Evolutionary conservation across 2,329 filamentous ascomycete species (phyloP).

Genomic region (Colletotrichum chlorophyti): DNA sequence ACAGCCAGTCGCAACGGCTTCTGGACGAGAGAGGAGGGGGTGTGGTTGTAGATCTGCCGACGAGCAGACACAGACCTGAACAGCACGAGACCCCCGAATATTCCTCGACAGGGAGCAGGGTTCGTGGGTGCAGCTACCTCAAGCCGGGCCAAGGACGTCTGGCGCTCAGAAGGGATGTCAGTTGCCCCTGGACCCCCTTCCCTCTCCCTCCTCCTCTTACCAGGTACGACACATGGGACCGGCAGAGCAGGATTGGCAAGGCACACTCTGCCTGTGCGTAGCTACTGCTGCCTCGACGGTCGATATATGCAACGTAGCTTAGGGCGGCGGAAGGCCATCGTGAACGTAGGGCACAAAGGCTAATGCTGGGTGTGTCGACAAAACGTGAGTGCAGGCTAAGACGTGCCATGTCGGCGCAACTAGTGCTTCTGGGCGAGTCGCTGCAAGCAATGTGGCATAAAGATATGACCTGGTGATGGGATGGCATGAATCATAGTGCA

Average conservation of each 20-base stretch:
- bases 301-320: slow-evolving; percentile 6
- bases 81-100: slow-evolving; percentile 4
- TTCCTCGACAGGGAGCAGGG: slow-evolving; percentile 22
- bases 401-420: slow-evolving; percentile 4
- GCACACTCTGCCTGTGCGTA: neutral
- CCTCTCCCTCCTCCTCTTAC: too few relatives aligned
- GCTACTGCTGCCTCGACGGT: slow-evolving; percentile 1
- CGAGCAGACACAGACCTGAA: neutral
- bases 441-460: neutral
- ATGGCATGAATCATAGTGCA: neutral
- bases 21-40: slow-evolving; percentile 13
- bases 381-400: neutral
- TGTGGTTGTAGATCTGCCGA: slow-evolving; percentile 15
- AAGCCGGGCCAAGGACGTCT: slow-evolving; percentile 17
- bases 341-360: slow-evolving; percentile 3
- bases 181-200: slow-evolving; percentile 16
- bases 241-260: slow-evolving; percentile 2
- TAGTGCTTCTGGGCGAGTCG: neutral
- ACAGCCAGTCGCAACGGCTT: slow-evolving; percentile 21
- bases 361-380: neutral
- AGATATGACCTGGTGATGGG: slow-evolving; percentile 13
- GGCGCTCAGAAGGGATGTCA: slow-evolving; percentile 18
- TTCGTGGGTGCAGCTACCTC: neutral
- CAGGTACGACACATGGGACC: slow-evolving; percentile 19
- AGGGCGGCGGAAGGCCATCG: slow-evolving; percentile 1